Evolutionary conservation across 2,329 filamentous ascomycete genomes (phyloP), one percentile per base, ranked within the genome.

Genomic region (Alternaria sp.): DNA sequence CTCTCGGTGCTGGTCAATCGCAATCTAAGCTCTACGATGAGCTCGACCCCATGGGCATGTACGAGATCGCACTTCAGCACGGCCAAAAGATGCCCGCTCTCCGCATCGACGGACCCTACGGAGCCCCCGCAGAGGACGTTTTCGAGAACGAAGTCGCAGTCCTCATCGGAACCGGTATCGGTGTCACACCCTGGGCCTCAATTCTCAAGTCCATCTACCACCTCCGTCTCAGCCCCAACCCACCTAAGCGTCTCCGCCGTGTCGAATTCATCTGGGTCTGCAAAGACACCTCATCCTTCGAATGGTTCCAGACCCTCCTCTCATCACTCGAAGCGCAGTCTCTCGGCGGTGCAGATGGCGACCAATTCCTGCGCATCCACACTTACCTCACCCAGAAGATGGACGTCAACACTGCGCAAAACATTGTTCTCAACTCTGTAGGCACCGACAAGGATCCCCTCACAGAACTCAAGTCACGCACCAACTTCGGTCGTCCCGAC

Each of bases 221-320:
- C 80, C 86, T 97, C 75, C 93, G 96, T 67, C 91, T 96, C 68
- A 89, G 90, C 15, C 94, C 95, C 8, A 96, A 97, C 83, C 93
- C 94, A 23, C 94, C 95, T 1, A 89, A 88, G 53, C 92, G 95
- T 76, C 90, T 99, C 50, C 92, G 93, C 63, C 91, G 96, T 79
- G 95, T 99, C 30, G 96, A 99, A 80, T 99, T 99, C 82, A 96
- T 99, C 84, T 99, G 96, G 96, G 91, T 98, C 55, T 97, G 95
- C 87, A 96, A 92, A 80, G 94, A 97, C 76, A 97, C 94, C 0
- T 91, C 88, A 32, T 97, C 94, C 0, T 99, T 99, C 76, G 96
- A 98, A 82, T 99, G 96, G 96, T 98, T 99, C 85, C 96, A 99
- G 79, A 93, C 92, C 2, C 89, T 99, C 1, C 87, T 99, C 15